Conservation (phyloP, 2,329 filamentous ascomycete genomes). For the Aaosphaeria arxii region DNA sequence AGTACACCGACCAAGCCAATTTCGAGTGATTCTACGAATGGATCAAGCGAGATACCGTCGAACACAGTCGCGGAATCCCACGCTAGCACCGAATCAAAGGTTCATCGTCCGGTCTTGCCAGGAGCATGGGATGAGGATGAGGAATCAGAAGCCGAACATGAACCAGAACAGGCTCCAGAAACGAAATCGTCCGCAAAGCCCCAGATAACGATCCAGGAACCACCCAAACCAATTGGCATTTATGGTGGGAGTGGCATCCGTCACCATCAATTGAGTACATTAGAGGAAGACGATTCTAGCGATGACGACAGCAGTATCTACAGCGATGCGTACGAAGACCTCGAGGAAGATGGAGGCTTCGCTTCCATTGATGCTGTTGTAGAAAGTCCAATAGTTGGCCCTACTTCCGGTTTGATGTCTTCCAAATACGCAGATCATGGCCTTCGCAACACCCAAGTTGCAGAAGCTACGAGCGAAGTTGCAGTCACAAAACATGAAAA, state of each 20-base stretch:
- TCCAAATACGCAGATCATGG: conserved; percentile 22
- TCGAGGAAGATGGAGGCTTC: conserved; percentile 64
- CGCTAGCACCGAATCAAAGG: too few species aligned
- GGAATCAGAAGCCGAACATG: conserved; percentile 15
- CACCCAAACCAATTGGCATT: not conserved
- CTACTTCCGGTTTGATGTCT: conserved; percentile 17
- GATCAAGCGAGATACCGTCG: not conserved
- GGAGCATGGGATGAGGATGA: conserved; percentile 31
- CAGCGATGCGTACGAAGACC: conserved; percentile 74
- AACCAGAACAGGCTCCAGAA: not conserved
- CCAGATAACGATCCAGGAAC: not conserved
- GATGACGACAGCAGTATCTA: conserved; percentile 57
- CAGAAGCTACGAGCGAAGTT: conserved; percentile 1
- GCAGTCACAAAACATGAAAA: too few species aligned
- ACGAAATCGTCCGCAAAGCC: not conserved
- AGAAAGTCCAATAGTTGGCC: conserved; percentile 51
- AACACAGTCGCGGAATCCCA: not conserved
- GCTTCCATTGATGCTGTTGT: conserved; percentile 71
- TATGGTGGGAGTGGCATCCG: not conserved
- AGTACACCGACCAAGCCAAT: too few species aligned
- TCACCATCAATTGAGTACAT: not conserved
- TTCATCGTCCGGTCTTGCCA: conserved; percentile 23
- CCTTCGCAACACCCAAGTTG: conserved; percentile 4
- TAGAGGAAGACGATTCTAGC: conserved; percentile 20
- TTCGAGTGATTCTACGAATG: not conserved